A percentile compares a stretch with the other conserved stretches of the same genome.
Conservation (phyloP, 1,139 yeast genomes). For the Candida pseudocylindracea region DNA sequence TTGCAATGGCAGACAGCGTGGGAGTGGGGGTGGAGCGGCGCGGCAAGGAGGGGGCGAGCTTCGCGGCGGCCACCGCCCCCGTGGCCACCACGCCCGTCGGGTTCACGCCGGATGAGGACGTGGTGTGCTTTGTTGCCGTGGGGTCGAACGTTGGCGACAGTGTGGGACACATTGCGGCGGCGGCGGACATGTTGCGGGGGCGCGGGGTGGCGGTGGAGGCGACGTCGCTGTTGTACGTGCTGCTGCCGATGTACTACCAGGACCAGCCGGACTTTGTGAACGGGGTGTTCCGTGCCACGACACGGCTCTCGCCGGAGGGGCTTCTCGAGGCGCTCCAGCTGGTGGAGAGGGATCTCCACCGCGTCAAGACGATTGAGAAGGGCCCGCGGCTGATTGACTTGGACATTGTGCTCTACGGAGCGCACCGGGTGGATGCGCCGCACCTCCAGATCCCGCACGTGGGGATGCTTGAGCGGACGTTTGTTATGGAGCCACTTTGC, state of each 20-base stretch:
- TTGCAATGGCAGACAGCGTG: slow-evolving; percentile 71
- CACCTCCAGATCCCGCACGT: slow-evolving; percentile 66
- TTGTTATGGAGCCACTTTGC: slow-evolving; percentile 75
- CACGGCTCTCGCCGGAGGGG: slow-evolving; percentile 29
- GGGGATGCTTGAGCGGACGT: slow-evolving; percentile 70
- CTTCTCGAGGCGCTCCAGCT: slow-evolving; percentile 39
- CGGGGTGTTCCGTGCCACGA: slow-evolving; percentile 47
- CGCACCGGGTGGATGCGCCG: slow-evolving; percentile 25
- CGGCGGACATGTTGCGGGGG: slow-evolving; percentile 25
- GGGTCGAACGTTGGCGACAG: slow-evolving; percentile 78
- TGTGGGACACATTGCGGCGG: slow-evolving; percentile 31
- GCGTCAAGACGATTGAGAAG: slow-evolving; percentile 63
- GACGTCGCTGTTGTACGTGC: slow-evolving; percentile 63
- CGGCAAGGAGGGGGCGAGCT: too few relatives aligned
- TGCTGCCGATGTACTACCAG: slow-evolving; percentile 78
- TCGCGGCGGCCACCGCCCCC: too few relatives aligned
- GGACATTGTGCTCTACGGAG: slow-evolving; percentile 62
- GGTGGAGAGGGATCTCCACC: slow-evolving; percentile 51
- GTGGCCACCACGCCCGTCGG: slow-evolving; percentile 6
- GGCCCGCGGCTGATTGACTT: slow-evolving; percentile 86
- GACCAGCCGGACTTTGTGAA: slow-evolving; percentile 73
- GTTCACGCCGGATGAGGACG: slow-evolving; percentile 11
- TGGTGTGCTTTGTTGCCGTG: slow-evolving; percentile 52
- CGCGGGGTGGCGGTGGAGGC: slow-evolving; percentile 17
- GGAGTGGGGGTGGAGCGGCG: slow-evolving; percentile 25